Conservation (phyloP, 805 yeast species). For the Myxozyma vanderwaltii region DNA sequence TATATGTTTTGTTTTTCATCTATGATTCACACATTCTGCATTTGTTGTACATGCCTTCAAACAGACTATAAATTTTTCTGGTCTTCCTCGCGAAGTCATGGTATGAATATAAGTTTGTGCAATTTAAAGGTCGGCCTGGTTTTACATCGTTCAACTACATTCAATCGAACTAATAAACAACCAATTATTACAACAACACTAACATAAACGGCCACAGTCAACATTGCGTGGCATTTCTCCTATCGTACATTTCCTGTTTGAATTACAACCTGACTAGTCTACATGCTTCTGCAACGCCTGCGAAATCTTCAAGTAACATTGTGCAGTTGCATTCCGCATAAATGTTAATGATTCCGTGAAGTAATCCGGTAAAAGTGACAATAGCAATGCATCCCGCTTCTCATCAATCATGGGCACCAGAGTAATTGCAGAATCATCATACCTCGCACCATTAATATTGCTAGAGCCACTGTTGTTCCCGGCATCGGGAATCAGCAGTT, state of each 20-base stretch:
- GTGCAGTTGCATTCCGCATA: constrained; percentile 35
- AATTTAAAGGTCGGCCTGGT: too few relatives aligned
- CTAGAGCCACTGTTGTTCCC: not conserved
- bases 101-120: too few relatives aligned
- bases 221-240: not conserved
- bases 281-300: constrained; percentile 36
- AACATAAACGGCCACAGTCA: not conserved
- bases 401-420: constrained; percentile 36
- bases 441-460: constrained; percentile 14
- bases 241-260: not conserved
- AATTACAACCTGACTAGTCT: not conserved
- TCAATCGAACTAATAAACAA: not conserved
- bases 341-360: constrained; percentile 39
- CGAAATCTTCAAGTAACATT: constrained; percentile 37
- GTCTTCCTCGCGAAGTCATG: too few relatives aligned
- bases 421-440: constrained; percentile 33
- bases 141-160: too few relatives aligned
- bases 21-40: not conserved
- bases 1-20: not conserved
- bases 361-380: constrained; percentile 36
- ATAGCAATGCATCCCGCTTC: constrained; percentile 30
- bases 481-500: constrained; percentile 27
- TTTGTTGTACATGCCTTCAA: too few relatives aligned
- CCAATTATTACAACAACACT: not conserved
- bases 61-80: too few relatives aligned